These are phyloP conservation scores for Leishmania guyanensis DNA, from an alignment of 208 protist species.

Conservation along the genomic window DNA sequence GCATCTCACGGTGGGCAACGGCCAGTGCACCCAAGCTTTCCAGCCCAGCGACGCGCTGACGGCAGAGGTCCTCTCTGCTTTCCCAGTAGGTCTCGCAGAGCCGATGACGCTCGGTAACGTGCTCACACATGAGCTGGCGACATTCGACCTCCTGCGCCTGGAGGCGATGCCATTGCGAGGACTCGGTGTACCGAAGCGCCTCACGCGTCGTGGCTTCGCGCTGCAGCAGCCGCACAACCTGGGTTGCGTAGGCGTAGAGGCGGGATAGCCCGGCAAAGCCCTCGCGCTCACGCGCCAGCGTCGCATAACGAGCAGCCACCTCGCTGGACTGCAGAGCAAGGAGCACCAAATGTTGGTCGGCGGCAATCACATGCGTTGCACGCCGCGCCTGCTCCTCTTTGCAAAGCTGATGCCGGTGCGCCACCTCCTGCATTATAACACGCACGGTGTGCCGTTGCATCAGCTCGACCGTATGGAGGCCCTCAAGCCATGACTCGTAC, in stretches of 20 bases:
- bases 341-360: constrained; percentile 35
- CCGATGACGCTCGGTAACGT: constrained; percentile 31
- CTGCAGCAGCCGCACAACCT: constrained; percentile 16
- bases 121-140: constrained; percentile 23
- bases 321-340: constrained; percentile 47
- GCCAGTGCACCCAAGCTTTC: constrained; percentile 20
- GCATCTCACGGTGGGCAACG: constrained; percentile 11
- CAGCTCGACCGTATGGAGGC: constrained; percentile 25
- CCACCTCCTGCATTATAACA: constrained; percentile 36
- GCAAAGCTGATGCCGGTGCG: constrained; percentile 29
- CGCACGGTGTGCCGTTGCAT: constrained; percentile 26
- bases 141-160: constrained; percentile 20
- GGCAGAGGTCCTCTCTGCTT: constrained; percentile 13
- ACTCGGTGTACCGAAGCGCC: constrained; percentile 38
- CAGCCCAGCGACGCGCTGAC: not conserved
- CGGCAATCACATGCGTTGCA: constrained; percentile 3
- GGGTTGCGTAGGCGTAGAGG: not conserved
- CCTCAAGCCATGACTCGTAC: constrained; percentile 34
- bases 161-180: constrained; percentile 31
- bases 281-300: constrained; percentile 33
- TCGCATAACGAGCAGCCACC: constrained; percentile 42
- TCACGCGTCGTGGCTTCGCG: constrained; percentile 37
- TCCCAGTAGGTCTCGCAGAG: constrained; percentile 22
- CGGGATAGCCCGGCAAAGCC: constrained; percentile 1
- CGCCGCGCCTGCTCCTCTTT: constrained; percentile 35